Conservation (phyloP, 192 early-diverging fungal species). For the Coemansia sp. region DNA sequence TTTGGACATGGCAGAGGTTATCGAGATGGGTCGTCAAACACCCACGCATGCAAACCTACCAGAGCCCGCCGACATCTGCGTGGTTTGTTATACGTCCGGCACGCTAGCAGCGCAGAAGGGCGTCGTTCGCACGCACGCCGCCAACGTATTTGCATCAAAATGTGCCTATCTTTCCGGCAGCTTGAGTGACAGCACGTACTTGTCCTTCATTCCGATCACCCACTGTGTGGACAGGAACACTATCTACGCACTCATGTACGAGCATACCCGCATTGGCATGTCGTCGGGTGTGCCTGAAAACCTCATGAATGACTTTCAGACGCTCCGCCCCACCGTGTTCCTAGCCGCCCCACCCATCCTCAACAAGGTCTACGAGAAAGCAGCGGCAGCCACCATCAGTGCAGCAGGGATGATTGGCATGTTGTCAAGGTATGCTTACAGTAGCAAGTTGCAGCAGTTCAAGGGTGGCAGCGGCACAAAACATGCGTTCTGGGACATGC, state of each 20-base stretch:
- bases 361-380: constrained; percentile 76
- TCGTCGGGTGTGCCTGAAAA: constrained; percentile 65
- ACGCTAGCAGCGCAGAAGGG: constrained; percentile 69
- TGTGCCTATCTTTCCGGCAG: neutral
- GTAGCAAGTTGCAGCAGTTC: constrained; percentile 59
- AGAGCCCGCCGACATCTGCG: constrained; percentile 60
- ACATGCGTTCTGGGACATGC: constrained; percentile 79
- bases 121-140: constrained; percentile 66
- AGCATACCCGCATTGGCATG: constrained; percentile 70
- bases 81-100: constrained; percentile 74
- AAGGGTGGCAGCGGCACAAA: constrained; percentile 53
- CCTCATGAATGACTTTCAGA: constrained; percentile 73
- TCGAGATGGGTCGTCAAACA: constrained; percentile 58
- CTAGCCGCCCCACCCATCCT: constrained; percentile 71
- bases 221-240: constrained; percentile 75
- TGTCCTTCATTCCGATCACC: constrained; percentile 72
- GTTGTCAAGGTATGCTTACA: constrained; percentile 55
- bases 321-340: constrained; percentile 73
- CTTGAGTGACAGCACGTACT: constrained; percentile 6
- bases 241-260: constrained; percentile 49
- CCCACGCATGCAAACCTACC: constrained; percentile 57
- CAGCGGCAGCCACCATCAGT: constrained; percentile 54
- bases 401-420: constrained; percentile 44
- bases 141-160: constrained; percentile 9
- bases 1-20: constrained; percentile 58